Evolutionary conservation across 2,329 filamentous ascomycete genomes (phyloP).

Genomic region (Thielaviopsis euricoi): DNA sequence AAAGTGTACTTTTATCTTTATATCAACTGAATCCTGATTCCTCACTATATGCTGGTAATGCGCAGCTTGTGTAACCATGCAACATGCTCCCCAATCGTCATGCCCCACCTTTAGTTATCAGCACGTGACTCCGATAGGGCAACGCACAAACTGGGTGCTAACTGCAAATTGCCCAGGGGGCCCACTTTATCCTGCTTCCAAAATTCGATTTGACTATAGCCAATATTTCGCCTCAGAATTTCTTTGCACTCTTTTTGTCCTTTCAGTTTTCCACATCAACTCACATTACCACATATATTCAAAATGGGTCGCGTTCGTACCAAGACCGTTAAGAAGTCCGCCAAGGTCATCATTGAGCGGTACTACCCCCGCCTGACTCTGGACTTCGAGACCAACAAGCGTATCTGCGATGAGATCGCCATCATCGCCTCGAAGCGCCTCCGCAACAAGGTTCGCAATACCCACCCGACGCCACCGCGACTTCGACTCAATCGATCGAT

Average conservation of each 20-base stretch:
- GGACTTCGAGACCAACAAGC: conserved; percentile 99
- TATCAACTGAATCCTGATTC: background rate
- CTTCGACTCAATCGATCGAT: background rate
- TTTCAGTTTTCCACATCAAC: conserved; percentile 18
- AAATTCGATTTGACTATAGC: conserved; percentile 2
- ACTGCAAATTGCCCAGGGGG: background rate
- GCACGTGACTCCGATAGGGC: conserved; percentile 7
- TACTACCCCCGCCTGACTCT: conserved; percentile 97
- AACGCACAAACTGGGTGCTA: conserved; percentile 4
- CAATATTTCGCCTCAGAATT: background rate
- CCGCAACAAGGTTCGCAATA: conserved; percentile 71
- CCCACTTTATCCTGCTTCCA: background rate
- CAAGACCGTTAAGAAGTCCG: conserved; percentile 59
- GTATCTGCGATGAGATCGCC: conserved; percentile 98
- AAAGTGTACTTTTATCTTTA: conserved; percentile 8
- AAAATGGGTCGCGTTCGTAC: conserved; percentile 57
- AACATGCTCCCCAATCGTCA: background rate
- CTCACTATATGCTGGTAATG: background rate
- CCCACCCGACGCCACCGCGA: background rate
- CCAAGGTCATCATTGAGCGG: conserved; percentile 99
- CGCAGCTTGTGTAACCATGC: background rate
- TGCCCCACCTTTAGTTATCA: background rate
- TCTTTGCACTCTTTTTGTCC: background rate
- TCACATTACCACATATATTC: conserved; percentile 28
- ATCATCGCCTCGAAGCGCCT: conserved; percentile 98